A percentile compares a stretch with the other conserved stretches of the same genome.
phyloP scores from a whole-genome alignment of 225 moss, liverwort and hornwort species.

The Physcomitrellopsis africana region DNA sequence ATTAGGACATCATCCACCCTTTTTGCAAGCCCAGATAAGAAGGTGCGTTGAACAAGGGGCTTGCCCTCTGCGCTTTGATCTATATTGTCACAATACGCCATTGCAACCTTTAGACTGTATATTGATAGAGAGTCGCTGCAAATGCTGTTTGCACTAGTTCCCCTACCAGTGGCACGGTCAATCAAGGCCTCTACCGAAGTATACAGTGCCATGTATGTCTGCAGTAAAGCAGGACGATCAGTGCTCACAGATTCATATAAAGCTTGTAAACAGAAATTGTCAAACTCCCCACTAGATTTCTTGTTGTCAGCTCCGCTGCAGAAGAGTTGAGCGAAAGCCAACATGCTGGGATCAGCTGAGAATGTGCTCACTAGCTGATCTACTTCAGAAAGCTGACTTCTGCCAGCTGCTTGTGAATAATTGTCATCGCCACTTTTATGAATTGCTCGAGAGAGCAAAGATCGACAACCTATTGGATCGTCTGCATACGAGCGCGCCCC shows the following conservation, averaged over 20 bases:
- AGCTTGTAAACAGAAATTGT: slow-evolving; percentile 87
- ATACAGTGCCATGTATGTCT: slow-evolving; percentile 90
- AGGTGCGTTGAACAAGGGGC: slow-evolving; percentile 81
- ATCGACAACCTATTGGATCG: slow-evolving; percentile 97
- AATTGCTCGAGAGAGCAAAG: slow-evolving; percentile 88
- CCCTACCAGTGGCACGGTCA: slow-evolving; percentile 76
- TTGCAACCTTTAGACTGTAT: slow-evolving; percentile 86
- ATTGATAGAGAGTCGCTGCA: slow-evolving; percentile 85
- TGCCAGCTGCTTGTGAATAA: slow-evolving; percentile 39
- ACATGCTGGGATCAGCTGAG: slow-evolving; percentile 98
- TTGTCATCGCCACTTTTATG: slow-evolving; percentile 66
- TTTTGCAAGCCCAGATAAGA: slow-evolving; percentile 85
- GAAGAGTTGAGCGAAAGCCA: slow-evolving; percentile 92
- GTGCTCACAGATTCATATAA: slow-evolving; percentile 95
- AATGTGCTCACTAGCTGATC: slow-evolving; percentile 98
- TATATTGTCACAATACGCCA: slow-evolving; percentile 81
- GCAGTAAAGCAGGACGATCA: slow-evolving; percentile 89
- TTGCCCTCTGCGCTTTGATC: slow-evolving; percentile 56
- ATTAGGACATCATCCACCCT: slow-evolving; percentile 86
- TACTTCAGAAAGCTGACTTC: slow-evolving; percentile 72
- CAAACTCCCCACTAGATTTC: slow-evolving; percentile 69
- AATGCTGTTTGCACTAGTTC: slow-evolving; percentile 72
- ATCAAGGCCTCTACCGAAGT: slow-evolving; percentile 80
- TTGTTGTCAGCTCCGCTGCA: slow-evolving; percentile 72
- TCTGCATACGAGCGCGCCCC: slow-evolving; percentile 93